These are phyloP conservation scores for Croton setiger DNA, from an alignment of 441 rosid genomes.

Conservation along the genomic window DNA sequence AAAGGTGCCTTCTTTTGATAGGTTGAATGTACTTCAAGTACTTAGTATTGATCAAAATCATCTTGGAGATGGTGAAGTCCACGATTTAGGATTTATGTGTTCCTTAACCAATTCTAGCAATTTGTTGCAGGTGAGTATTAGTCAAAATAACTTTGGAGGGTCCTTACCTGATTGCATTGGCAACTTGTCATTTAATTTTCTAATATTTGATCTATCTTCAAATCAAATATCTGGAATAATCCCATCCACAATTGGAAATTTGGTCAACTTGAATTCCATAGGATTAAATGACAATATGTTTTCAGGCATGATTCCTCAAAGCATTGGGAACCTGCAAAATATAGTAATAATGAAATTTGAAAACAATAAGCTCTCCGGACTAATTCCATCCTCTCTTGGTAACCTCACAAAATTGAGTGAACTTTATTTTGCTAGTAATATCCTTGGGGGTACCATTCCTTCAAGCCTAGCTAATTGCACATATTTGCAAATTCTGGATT, in stretches of 20 bases:
- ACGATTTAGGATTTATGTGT: neutral
- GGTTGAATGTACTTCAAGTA: neutral
- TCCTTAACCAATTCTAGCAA: neutral
- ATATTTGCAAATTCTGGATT: neutral
- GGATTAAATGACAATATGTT: neutral
- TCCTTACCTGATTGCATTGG: neutral
- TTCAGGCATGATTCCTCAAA: neutral
- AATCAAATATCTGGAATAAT: neutral
- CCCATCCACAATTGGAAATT: neutral
- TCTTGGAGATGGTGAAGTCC: neutral
- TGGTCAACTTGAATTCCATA: too few species aligned
- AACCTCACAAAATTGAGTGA: neutral
- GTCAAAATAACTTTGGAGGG: neutral
- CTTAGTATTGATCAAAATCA: neutral
- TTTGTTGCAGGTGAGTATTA: neutral
- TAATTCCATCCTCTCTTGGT: constrained; percentile 1
- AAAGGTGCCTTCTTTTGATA: neutral
- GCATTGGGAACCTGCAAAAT: neutral
- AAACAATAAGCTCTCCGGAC: neutral
- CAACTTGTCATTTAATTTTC: neutral
- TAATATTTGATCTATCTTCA: accelerated
- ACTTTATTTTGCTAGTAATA: neutral
- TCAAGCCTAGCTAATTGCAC: neutral
- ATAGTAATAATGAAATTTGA: neutral
- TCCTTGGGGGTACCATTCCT: neutral